These are phyloP conservation scores for Aspergillus clavatus DNA, from an alignment of 2,329 filamentous ascomycete genomes.

Conservation along the genomic window DNA sequence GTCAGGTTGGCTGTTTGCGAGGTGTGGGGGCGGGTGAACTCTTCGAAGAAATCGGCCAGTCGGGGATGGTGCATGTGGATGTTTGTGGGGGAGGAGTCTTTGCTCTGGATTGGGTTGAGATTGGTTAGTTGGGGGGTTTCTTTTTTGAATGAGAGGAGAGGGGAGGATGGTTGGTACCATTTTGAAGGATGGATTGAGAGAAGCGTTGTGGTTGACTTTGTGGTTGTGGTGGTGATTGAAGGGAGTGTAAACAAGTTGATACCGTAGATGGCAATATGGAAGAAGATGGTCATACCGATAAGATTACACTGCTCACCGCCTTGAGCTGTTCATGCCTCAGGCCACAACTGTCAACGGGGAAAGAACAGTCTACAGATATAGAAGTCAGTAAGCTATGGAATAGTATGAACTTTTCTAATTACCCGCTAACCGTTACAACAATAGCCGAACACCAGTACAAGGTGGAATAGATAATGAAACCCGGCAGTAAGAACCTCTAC, in stretches of 20 bases:
- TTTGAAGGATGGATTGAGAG: too few species aligned
- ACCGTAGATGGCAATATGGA: too few species aligned
- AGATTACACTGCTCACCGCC: neutral
- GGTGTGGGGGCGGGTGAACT: conserved; percentile 45
- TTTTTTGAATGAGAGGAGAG: neutral
- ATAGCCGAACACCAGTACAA: neutral
- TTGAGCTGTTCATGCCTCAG: neutral
- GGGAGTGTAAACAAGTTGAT: too few species aligned
- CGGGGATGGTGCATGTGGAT: conserved; percentile 47
- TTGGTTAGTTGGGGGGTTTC: conserved; percentile 4
- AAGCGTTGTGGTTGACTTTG: too few species aligned
- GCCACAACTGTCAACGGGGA: neutral
- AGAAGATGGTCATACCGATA: neutral
- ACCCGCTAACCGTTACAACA: neutral
- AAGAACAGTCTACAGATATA: neutral
- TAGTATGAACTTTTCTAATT: neutral
- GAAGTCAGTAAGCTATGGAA: neutral
- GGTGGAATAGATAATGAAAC: neutral
- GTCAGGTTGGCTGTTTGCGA: conserved; percentile 20
- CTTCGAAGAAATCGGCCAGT: conserved; percentile 48
- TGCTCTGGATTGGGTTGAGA: conserved; percentile 37
- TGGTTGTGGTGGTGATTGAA: neutral
- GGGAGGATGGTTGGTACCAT: conserved; percentile 17
- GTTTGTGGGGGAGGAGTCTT: conserved; percentile 47
- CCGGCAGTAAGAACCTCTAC: neutral